Base-by-base conservation (phyloP, 2,329 filamentous ascomycete genomes). In the Penicillium palitans region DNA sequence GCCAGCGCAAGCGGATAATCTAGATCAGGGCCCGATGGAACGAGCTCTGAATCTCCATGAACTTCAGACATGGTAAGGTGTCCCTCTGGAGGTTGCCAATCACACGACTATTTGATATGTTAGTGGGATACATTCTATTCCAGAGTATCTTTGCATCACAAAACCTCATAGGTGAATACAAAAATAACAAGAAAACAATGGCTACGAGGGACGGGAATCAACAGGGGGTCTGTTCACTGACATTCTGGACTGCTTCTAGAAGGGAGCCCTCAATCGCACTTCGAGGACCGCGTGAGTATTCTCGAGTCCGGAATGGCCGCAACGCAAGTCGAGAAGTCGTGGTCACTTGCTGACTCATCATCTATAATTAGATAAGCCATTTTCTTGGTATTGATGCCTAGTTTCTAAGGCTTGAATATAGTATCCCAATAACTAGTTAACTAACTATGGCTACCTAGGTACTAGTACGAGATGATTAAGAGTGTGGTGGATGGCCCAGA, bases 1-100 rank as follows among this genome's bases (percentile, higher is more conserved):
- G 81, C 76, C 70, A 96, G 89, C 63, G 85, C 85, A 31, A 82
- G 74, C 50, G 91, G 90, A 50, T 93, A 81, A 50, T 86, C 72
- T 46, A 66, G 63, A 45, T 74, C 72, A 33, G 69, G 70, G 27
- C 70, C 66, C 33, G 73, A 64, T 48, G 70, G 58, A 21, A 68
- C 64, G 52, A 70, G 63, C 50, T 71, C 63, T 55, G 71, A 60
- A 61, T 76, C 73, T 57, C 68, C 71, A 64, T 74, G 72, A 46
- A 71, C 69, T 58, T 73, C 72, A 58, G 74, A 74, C 73, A 76
- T 75, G 60, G 59, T 67, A 61, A 59, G 63, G 66, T 66, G 54
- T 55, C 55, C 62, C 59, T 24, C 21, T 39, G 15, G 58, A 41
- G 57, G 57, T 60, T 56, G 65, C 64, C 62, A 66, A 67, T 74